These are phyloP conservation scores for Ganoderma sinense DNA, from an alignment of 1,284 basidiomycete species.

Conservation along the genomic window DNA sequence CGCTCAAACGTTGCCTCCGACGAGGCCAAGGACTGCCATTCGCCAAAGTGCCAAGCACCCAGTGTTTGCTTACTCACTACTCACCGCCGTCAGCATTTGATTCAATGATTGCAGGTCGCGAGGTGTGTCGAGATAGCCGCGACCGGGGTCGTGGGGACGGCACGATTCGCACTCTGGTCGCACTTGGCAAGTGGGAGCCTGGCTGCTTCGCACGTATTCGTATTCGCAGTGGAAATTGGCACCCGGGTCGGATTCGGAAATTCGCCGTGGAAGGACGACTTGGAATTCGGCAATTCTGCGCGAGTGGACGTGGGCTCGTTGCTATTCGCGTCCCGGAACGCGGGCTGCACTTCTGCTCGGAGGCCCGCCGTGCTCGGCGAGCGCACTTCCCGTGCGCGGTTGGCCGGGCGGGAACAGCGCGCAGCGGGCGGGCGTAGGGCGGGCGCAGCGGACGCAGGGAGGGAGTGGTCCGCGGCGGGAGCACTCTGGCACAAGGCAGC, in stretches of 20 bases:
- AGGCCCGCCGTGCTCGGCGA: not conserved
- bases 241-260: conserved; percentile 2
- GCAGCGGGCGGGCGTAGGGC: conserved; percentile 4
- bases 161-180: not conserved
- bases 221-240: not conserved
- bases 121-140: not conserved
- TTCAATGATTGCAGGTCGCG: not conserved
- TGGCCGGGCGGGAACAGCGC: not conserved
- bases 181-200: not conserved
- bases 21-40: not conserved
- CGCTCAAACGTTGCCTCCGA: not conserved
- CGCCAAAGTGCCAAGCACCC: not conserved
- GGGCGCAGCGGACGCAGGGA: not conserved
- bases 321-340: conserved; percentile 2
- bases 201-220: not conserved
- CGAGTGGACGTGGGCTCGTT: not conserved
- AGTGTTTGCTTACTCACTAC: not conserved
- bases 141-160: not conserved
- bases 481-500: not conserved
- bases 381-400: not conserved
- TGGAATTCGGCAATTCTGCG: not conserved
- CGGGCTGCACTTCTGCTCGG: conserved; percentile 3
- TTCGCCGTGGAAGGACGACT: conserved; percentile 6
- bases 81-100: not conserved
- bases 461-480: not conserved